Evolutionary conservation across 768 basidiomycete species (phyloP), one percentile per base, ranked within the genome.

Genomic region (Phlegmacium glaucopus): DNA sequence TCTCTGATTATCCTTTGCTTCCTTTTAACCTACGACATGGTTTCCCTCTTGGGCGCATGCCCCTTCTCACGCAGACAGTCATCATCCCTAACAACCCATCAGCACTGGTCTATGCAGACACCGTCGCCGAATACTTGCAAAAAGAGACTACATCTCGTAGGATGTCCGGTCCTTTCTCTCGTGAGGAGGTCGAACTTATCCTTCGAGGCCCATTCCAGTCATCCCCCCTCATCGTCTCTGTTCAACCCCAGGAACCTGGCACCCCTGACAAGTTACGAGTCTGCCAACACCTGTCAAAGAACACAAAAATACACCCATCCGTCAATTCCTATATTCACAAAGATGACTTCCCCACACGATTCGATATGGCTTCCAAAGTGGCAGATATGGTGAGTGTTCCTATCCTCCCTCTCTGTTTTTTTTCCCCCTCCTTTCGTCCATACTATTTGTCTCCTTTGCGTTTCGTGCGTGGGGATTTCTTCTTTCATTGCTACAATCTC

Each of bases 91-190:
- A 32, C 30, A 32, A 32, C 30, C 30, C 30, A 8, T 32, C 30
- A 8, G 13, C 30, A 8, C 8, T 32, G 30, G 13, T 25, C 22
- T 42, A 58, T 49, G n/a, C 13, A 29, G 28, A 32, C 1, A 48
- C 49, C 26, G 47, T 58, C 22, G 38, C 52, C 13, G 28, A 26
- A 0, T 64, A 61, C 34, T 52, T 67, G 4, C 13, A 30, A 2
- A 55, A 51, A 4, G 64, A 67, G 39, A 34, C 57, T 1, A 35
- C 27, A 1, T 44, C 54, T 2, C 34, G 49, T 7, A n/a, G 61
- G 4, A 65, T 69, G 63, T 56, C 54, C 5, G 62, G 68, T 6
- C 65, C 64, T 4, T 68, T 57, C 47, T 29, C 53, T 1, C n/a
- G 22, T 13, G 13, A 32, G 2, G 45, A 48, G 10, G 41, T 53